Evolutionary conservation across 306 rosid species (phyloP), one percentile per base, ranked within the genome.

Genomic region (Gastrolobium bilobum): DNA sequence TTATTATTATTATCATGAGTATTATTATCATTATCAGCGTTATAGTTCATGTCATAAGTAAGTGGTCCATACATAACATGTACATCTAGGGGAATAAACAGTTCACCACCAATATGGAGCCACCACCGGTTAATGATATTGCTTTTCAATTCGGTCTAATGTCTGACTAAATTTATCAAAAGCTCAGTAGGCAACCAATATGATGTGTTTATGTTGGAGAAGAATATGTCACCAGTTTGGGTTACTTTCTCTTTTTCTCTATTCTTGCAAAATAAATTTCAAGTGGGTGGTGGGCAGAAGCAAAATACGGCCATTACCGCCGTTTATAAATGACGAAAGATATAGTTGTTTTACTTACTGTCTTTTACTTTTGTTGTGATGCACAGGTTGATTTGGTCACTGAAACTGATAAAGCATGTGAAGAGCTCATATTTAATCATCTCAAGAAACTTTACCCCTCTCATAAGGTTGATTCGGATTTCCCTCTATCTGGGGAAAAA

Each of bases 331-430:
- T 20, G 26, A 20, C 26, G 26, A 20, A 20, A 20, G 26, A 20
- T 20, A 20, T 39, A 6, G 0, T 46, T 48, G 10, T 44, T 47
- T 61, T 50, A 4, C 60, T 83, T 31, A 59, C 11, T 10, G 11
- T 40, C 31, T 68, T 56, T 10, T 44, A 11, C 29, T 74, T 29
- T 76, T 68, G n/a, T 44, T 77, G 78, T 39, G 70, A 60, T 82
- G 59, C 76, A 69, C 79, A 91, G 95, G 97, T 93, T 72, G 98
- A 93, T 88, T 88, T 93, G 89, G 98, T 91, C 77, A 93, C 98
- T 2, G 98, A 93, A 86, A 90, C 98, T 86, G 98, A 93, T 76
- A 88, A 93, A 87, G 93, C 95, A 38, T 91, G 97, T 64, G 98
- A 93, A 85, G 97, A 88, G 20, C 89, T 91, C 84, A 91, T 91